These are phyloP conservation scores for Metschnikowia lochheadii DNA, from an alignment of 805 yeast species.

Conservation along the genomic window DNA sequence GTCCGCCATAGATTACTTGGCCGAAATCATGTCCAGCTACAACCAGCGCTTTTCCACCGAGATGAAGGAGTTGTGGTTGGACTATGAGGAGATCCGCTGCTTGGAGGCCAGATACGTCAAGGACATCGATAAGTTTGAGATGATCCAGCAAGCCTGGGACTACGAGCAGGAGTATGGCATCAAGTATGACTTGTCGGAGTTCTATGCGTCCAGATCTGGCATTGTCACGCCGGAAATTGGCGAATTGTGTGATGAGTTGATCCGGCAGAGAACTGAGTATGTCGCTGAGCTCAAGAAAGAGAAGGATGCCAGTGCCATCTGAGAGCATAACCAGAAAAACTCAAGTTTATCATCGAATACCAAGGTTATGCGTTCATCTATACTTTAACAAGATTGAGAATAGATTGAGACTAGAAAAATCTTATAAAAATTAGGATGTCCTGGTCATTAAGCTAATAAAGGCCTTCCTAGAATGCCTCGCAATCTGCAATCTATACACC, in stretches of 20 bases:
- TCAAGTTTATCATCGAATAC: no score
- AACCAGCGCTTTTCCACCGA: conserved; percentile 60
- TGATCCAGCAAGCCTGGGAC: conserved; percentile 77
- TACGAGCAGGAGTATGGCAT: conserved; percentile 68
- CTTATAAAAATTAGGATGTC: not conserved
- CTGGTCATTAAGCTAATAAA: no score
- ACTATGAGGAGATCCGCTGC: conserved; percentile 80
- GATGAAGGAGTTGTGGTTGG: conserved; percentile 72
- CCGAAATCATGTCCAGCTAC: conserved; percentile 59
- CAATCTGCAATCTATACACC: not conserved
- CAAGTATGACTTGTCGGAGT: conserved; percentile 59
- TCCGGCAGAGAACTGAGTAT: conserved; percentile 17
- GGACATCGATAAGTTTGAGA: conserved; percentile 89
- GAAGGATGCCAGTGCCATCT: not conserved
- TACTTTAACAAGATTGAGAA: no score
- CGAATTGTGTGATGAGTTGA: conserved; percentile 55
- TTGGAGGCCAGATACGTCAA: conserved; percentile 86
- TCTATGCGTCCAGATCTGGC: conserved; percentile 55
- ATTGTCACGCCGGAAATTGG: conserved; percentile 72
- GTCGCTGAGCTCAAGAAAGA: conserved; percentile 6
- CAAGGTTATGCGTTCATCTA: no score
- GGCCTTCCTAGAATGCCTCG: not conserved
- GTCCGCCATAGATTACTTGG: conserved; percentile 63
- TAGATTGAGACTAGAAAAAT: no score
- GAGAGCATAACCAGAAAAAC: no score